These are phyloP conservation scores for Kalanchoe fedtschenkoi DNA, from an alignment of 164 flowering plant genomes.

Conservation along the genomic window DNA sequence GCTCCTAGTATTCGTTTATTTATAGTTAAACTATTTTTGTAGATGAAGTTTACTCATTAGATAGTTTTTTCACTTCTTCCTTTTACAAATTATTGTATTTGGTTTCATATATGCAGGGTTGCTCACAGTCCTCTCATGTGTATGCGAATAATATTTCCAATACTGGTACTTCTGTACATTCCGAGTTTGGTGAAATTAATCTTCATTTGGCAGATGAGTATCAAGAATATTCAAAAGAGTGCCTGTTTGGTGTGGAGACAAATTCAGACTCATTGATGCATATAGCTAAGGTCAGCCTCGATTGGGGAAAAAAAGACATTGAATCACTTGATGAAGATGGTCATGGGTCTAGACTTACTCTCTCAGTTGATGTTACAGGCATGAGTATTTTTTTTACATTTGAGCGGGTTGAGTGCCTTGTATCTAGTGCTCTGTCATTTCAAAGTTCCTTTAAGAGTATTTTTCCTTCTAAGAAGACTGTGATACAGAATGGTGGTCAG, in stretches of 20 bases:
- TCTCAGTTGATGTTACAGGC: constrained; percentile 79
- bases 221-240: constrained; percentile 77
- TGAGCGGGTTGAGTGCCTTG: constrained; percentile 71
- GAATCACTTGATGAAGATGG: constrained; percentile 55
- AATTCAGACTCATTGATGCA: constrained; percentile 78
- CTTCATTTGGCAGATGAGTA: constrained; percentile 87
- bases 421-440: constrained; percentile 55
- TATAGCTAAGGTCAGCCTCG: constrained; percentile 71
- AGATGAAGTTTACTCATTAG: not conserved
- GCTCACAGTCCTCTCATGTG: constrained; percentile 90
- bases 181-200: constrained; percentile 90
- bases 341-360: constrained; percentile 37
- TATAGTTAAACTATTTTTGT: not conserved
- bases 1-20: not conserved
- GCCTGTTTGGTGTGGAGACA: constrained; percentile 75
- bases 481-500: constrained; percentile 26
- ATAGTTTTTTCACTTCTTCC: not conserved
- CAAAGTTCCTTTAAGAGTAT: constrained; percentile 51
- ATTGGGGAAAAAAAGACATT: constrained; percentile 79
- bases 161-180: constrained; percentile 54
- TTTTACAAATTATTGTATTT: not conserved
- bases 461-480: constrained; percentile 31
- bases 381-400: constrained; percentile 64
- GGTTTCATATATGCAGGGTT: constrained; percentile 43
- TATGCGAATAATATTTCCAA: constrained; percentile 86